Evolutionary conservation across 176 grass and related monocot genomes (phyloP), one percentile per base, ranked within the genome.

Genomic region (Lolium rigidum): DNA sequence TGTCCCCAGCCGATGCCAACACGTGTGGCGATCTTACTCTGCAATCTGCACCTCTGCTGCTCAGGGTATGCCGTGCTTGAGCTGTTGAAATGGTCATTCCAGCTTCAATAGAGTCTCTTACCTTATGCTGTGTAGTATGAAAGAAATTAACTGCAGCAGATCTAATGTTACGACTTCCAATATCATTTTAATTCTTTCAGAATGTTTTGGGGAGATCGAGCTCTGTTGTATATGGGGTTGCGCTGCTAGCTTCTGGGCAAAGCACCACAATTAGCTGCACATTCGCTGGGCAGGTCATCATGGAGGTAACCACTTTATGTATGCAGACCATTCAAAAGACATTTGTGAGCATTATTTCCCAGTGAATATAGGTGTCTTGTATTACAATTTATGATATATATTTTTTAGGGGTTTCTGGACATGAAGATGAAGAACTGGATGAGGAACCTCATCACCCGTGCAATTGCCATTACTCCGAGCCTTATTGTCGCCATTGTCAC

Each of bases 191-290:
- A 79, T 54, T 14, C 56, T 66, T 76, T 80, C 76, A 94, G 90
- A 88, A 94, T 67, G 90, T 94, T 39, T 41, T 94, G 85, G 93
- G 90, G 39, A 90, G 83, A 63, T 89, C 93, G 28, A 94, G 87
- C 85, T 94, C 93, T 0, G 88, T 86, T 37, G 82, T 98, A 16
- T 98, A 93, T 77, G 95, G 78, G 21, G 84, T 95, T 8, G 93
- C 91, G 7, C 83, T 98, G 85, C 87, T 98, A 68, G 95, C 91
- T 82, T 95, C 95, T 43, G 91, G 95, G 47, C 95, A 98, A 81
- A 95, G 95, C 91, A 94, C 93, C 67, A 89, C 91, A 12, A 93
- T 95, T 55, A 98, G 93, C 22, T 94, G 95, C 80, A 98, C 93
- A 43, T 98, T 93, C 17, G 95, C 93, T 1, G 95, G 93, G 41